Evolutionary conservation across 352 stramenopile genomes (phyloP).

Genomic region (Globisporangium barbulae): DNA sequence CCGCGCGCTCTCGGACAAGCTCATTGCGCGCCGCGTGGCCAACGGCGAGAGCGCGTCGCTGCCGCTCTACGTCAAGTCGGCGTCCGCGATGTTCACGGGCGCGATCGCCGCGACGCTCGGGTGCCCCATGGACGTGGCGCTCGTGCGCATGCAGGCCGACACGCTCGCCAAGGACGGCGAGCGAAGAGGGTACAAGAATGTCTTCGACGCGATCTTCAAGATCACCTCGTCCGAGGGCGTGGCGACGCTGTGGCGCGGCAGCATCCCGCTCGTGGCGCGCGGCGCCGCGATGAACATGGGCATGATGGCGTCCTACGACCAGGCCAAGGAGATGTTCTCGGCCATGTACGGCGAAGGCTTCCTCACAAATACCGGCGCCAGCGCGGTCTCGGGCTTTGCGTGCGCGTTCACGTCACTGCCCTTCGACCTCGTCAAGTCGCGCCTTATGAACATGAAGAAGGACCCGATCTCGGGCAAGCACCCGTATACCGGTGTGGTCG

Average conservation of each 20-base stretch:
- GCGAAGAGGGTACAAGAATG: slow-evolving; percentile 98
- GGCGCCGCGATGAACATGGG: slow-evolving; percentile 99
- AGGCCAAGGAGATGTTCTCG: slow-evolving; percentile 93
- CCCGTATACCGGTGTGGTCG: slow-evolving; percentile 94
- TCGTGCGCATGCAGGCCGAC: slow-evolving; percentile 98
- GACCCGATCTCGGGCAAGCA: slow-evolving; percentile 88
- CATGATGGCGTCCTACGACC: slow-evolving; percentile 99
- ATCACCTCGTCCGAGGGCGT: slow-evolving; percentile 89
- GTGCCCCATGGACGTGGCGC: slow-evolving; percentile 97
- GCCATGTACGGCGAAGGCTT: slow-evolving; percentile 67
- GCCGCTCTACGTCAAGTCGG: slow-evolving; percentile 70
- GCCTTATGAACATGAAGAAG: slow-evolving; percentile 97
- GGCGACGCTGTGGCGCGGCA: slow-evolving; percentile 88
- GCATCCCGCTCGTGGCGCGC: slow-evolving; percentile 92
- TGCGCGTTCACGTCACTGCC: slow-evolving; percentile 97
- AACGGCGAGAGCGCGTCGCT: slow-evolving; percentile 67
- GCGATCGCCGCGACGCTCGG: slow-evolving; percentile 95
- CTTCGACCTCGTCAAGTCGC: slow-evolving; percentile 98
- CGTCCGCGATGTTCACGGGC: slow-evolving; percentile 70
- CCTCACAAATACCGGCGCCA: slow-evolving; percentile 92
- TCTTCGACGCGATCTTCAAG: slow-evolving; percentile 94
- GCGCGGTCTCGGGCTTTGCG: slow-evolving; percentile 95
- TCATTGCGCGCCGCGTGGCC: slow-evolving; percentile 65
- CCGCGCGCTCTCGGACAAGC: slow-evolving; percentile 75
- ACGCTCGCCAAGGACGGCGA: slow-evolving; percentile 89